These are phyloP conservation scores for Crepidotus variabilis DNA, from an alignment of 768 basidiomycete species.

Conservation along the genomic window DNA sequence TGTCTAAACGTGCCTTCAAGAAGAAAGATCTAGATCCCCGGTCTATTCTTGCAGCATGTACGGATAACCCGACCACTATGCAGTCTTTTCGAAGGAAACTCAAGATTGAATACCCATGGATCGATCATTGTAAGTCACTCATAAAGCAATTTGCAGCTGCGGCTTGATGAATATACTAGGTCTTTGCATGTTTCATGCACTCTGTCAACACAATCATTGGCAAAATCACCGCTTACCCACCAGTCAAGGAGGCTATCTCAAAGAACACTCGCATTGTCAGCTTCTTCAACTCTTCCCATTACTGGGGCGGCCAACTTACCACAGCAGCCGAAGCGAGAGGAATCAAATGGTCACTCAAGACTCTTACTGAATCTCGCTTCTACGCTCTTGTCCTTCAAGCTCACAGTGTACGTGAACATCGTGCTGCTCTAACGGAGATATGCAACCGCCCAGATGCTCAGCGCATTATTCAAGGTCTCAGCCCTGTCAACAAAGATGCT, in stretches of 20 bases:
- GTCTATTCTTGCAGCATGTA: slow-evolving; percentile 21
- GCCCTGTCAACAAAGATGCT: slow-evolving; percentile 19
- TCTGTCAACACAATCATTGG: slow-evolving; percentile 26
- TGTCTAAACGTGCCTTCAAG: slow-evolving; percentile 12
- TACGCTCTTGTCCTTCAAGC: slow-evolving; percentile 21
- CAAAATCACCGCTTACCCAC: slow-evolving; percentile 19
- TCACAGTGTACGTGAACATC: slow-evolving; percentile 15
- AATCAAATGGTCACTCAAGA: slow-evolving; percentile 18
- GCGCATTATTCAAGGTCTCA: slow-evolving; percentile 11
- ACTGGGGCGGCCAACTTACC: slow-evolving; percentile 30
- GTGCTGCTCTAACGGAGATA: neutral
- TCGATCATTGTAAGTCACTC: slow-evolving; percentile 18
- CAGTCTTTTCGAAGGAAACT: slow-evolving; percentile 18
- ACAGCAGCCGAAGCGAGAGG: slow-evolving; percentile 8
- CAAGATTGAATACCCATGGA: slow-evolving; percentile 18
- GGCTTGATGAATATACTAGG: too few species aligned
- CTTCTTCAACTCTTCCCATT: slow-evolving; percentile 29
- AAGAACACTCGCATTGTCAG: slow-evolving; percentile 19
- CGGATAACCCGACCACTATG: slow-evolving; percentile 30
- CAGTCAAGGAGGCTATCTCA: slow-evolving; percentile 18
- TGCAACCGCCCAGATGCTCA: slow-evolving; percentile 8
- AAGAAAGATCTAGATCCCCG: slow-evolving; percentile 17
- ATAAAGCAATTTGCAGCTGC: neutral
- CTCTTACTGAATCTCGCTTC: slow-evolving; percentile 20
- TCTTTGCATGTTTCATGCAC: slow-evolving; percentile 26